Percentiles rank a stretch among this genome's conserved stretches.
Conservation (phyloP, 1,284 basidiomycete genomes). For the Neolentinus lepideus region DNA sequence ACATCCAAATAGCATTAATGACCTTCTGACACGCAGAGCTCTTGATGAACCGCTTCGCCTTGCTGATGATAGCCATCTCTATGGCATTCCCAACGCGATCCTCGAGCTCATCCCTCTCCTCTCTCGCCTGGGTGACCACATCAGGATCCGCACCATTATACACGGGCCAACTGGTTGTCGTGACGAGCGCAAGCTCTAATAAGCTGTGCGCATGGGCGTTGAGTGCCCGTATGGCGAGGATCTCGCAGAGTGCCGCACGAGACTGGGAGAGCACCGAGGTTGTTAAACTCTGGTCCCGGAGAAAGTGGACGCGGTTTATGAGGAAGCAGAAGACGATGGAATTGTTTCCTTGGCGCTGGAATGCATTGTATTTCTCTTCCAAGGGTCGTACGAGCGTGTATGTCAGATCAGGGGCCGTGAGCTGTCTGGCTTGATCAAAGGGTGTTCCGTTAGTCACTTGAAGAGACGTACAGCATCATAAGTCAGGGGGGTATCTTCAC, state of each 20-base stretch:
- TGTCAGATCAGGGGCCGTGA: constrained; percentile 77
- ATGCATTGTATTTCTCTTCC: constrained; percentile 61
- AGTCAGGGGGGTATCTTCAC: constrained; percentile 66
- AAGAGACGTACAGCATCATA: constrained; percentile 53
- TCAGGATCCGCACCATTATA: constrained; percentile 75
- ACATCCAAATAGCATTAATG: constrained; percentile 78
- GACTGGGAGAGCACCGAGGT: constrained; percentile 65
- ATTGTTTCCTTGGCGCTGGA: constrained; percentile 61
- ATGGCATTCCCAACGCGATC: constrained; percentile 84
- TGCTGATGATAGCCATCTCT: constrained; percentile 85
- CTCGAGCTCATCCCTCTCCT: constrained; percentile 69
- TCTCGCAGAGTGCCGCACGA: constrained; percentile 81
- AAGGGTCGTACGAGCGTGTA: constrained; percentile 79
- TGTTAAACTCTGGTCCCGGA: constrained; percentile 63
- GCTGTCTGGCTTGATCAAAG: constrained; percentile 28
- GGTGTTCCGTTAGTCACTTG: neutral
- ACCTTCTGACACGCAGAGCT: constrained; percentile 83
- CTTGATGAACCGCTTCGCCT: constrained; percentile 83
- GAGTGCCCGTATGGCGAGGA: constrained; percentile 79
- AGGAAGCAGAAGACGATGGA: constrained; percentile 85
- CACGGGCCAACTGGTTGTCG: constrained; percentile 85
- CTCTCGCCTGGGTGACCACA: constrained; percentile 53
- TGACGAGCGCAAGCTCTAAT: constrained; percentile 70
- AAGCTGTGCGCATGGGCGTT: constrained; percentile 72
- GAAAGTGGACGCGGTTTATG: constrained; percentile 83